phyloP scores from a whole-genome alignment of 495 filamentous ascomycete genomes.

The Tetracladium marchalianum region DNA sequence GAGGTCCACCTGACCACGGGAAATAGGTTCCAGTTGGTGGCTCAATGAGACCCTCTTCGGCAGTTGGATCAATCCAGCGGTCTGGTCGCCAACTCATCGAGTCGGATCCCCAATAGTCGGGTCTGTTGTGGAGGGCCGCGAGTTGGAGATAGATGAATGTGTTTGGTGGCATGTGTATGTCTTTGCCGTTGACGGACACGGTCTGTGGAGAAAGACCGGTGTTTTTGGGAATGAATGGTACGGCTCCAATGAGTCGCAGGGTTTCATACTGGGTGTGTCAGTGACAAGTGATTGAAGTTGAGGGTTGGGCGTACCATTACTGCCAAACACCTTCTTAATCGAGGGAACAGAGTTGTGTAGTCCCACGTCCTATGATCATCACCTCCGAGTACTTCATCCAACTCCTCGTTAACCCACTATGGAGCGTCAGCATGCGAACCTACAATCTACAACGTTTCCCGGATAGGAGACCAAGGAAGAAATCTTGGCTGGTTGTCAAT shows the following conservation, averaged over 20 bases:
- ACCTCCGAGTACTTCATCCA: constrained; percentile 17
- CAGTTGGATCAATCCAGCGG: constrained; percentile 19
- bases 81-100: constrained; percentile 24
- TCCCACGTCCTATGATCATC: constrained; percentile 4
- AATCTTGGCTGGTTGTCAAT: too few species aligned
- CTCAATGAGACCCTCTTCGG: constrained; percentile 19
- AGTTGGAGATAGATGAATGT: constrained; percentile 23
- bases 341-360: constrained; percentile 31
- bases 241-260: constrained; percentile 38
- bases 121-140: constrained; percentile 16
- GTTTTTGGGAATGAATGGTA: constrained; percentile 31
- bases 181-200: constrained; percentile 15
- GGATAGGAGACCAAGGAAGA: too few species aligned
- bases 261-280: constrained; percentile 32
- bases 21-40: constrained; percentile 30
- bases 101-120: constrained; percentile 23
- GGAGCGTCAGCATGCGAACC: too few species aligned
- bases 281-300: background rate
- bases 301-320: constrained; percentile 26
- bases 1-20: constrained; percentile 37
- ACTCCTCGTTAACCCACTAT: constrained; percentile 36
- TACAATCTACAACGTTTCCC: too few species aligned
- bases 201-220: constrained; percentile 20
- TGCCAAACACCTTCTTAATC: constrained; percentile 32
- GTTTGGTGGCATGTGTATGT: constrained; percentile 21